phyloP scores from a whole-genome alignment of 768 basidiomycete species.

The Tulasnella sp. region DNA sequence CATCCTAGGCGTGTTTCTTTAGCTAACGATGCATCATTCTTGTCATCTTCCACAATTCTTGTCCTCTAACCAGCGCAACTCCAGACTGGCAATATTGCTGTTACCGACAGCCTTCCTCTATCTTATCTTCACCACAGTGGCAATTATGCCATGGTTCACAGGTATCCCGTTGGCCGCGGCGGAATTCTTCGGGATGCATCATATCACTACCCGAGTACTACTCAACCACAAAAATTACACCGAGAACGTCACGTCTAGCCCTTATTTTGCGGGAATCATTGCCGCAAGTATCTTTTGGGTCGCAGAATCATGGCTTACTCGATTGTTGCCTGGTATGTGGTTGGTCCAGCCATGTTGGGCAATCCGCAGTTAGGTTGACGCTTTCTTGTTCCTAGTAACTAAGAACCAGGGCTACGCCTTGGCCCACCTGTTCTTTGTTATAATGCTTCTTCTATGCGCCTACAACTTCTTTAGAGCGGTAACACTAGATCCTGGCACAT shows the following conservation, averaged over 20 bases:
- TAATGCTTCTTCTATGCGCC: conserved; percentile 57
- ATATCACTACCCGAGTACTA: conserved; percentile 77
- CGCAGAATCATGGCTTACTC: conserved; percentile 66
- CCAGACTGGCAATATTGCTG: conserved; percentile 65
- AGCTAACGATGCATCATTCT: no score
- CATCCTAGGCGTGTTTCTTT: conserved; percentile 1
- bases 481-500: conserved; percentile 80
- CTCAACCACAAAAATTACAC: conserved; percentile 74
- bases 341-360: no score
- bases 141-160: conserved; percentile 82
- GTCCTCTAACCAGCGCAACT: conserved; percentile 49
- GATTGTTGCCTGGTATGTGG: conserved; percentile 57
- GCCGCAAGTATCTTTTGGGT: conserved; percentile 80
- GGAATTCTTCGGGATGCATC: conserved; percentile 88
- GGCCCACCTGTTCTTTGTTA: conserved; percentile 64
- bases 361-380: background rate
- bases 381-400: background rate
- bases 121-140: conserved; percentile 74
- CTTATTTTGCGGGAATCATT: conserved; percentile 91
- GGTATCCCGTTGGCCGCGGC: conserved; percentile 73
- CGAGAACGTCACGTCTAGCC: conserved; percentile 73
- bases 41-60: conserved; percentile 10
- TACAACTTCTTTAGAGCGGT: conserved; percentile 90
- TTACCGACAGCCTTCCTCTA: conserved; percentile 72
- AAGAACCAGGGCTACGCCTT: conserved; percentile 76